Percentiles rank a stretch among this genome's conserved stretches.
Conservation (phyloP, 83 land plant species). For the Picea mariana region DNA sequence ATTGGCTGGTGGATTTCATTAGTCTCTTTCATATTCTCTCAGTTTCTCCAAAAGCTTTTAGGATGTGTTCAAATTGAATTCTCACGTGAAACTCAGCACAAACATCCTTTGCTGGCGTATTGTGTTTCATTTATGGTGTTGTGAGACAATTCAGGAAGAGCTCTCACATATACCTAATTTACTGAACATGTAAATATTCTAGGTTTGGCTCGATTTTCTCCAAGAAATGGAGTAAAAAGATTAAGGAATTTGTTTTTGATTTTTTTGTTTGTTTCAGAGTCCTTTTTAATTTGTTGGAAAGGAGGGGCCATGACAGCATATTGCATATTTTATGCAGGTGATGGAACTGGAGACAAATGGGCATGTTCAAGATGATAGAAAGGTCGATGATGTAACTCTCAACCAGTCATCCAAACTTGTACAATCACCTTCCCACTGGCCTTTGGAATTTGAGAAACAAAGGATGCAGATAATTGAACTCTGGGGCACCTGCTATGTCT, state of each 20-base stretch:
- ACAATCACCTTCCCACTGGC: constrained; percentile 69
- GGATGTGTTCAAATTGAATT: background rate
- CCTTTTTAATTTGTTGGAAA: background rate
- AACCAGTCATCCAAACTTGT: constrained; percentile 17
- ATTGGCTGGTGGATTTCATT: background rate
- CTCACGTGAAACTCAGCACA: background rate
- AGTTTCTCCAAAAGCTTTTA: background rate
- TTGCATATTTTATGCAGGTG: constrained; percentile 30
- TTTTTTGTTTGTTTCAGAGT: background rate
- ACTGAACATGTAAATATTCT: background rate
- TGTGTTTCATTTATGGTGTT: background rate
- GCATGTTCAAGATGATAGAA: constrained; percentile 22
- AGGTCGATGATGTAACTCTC: constrained; percentile 23
- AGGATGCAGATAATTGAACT: constrained; percentile 66
- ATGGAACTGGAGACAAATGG: constrained; percentile 47
- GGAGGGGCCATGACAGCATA: background rate
- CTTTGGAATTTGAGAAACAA: constrained; percentile 54
- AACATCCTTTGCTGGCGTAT: background rate
- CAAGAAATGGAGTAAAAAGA: background rate
- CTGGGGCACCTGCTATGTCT: constrained; percentile 87
- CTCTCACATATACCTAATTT: background rate
- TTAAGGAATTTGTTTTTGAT: background rate
- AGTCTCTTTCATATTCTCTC: background rate
- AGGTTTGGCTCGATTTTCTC: background rate
- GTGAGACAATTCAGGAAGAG: background rate